These are phyloP conservation scores for Starmerella geochares DNA, from an alignment of 805 yeast species.

Conservation along the genomic window DNA sequence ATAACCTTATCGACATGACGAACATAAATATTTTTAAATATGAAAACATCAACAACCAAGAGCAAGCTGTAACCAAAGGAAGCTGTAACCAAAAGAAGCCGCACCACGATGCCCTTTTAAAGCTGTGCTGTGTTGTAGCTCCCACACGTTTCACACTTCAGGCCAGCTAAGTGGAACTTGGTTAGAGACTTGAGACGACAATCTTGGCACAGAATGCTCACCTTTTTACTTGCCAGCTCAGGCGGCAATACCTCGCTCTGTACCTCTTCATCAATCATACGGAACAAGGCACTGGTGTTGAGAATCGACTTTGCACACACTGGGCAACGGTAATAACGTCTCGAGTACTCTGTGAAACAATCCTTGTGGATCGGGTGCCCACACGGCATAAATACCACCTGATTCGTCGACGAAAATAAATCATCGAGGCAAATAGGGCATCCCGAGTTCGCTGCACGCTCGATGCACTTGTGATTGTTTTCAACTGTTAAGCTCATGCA, in stretches of 20 bases:
- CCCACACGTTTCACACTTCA: constrained; percentile 75
- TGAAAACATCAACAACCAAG: no score
- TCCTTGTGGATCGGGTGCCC: constrained; percentile 87
- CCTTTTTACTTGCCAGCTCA: constrained; percentile 67
- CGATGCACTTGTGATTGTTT: constrained; percentile 72
- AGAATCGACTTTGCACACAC: constrained; percentile 73
- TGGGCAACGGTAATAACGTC: constrained; percentile 83
- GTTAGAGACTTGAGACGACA: constrained; percentile 74
- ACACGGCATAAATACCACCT: constrained; percentile 85
- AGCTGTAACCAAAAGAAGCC: not conserved
- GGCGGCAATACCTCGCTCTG: constrained; percentile 64
- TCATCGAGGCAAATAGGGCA: constrained; percentile 91
- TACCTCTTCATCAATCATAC: constrained; percentile 78
- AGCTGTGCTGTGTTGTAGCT: constrained; percentile 60
- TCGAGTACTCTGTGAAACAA: constrained; percentile 73
- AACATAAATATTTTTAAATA: no score
- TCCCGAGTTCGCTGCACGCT: constrained; percentile 77
- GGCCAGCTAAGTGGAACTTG: constrained; percentile 71
- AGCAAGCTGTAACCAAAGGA: no score
- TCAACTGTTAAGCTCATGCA: constrained; percentile 73
- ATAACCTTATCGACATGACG: no score
- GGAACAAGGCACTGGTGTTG: constrained; percentile 79
- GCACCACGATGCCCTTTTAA: not conserved
- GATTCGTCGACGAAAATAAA: constrained; percentile 68
- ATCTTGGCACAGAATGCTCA: constrained; percentile 63